Base-by-base conservation (phyloP, 2,329 filamentous ascomycete genomes). In the Claviceps spartinae region DNA sequence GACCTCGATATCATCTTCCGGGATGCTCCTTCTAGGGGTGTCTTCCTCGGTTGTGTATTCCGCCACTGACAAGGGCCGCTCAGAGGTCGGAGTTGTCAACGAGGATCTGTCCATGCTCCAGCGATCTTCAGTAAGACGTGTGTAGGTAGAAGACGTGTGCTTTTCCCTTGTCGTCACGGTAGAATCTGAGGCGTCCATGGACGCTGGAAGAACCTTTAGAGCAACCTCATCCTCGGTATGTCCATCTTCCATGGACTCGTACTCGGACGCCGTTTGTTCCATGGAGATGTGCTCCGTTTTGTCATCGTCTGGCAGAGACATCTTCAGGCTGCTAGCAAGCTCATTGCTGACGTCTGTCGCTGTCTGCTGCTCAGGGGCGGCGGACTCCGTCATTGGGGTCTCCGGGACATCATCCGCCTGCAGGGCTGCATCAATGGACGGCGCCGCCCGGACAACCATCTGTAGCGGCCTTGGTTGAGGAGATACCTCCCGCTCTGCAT, bases 101-200 rank as follows among this genome's bases (percentile, higher is more conserved):
- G 64, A 66, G 9, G 67, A 67, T 26, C 65, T 62, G 40, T 69
- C 65, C 20, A 65, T 58, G 55, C 67, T 70, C 61, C 63, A 69
- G 44, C 62, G 61, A 40, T 68, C 65, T 30, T 68, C 67, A 1
- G 62, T 68, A 6, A 57, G 61, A n/a, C 67, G 65, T 13, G 67
- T 69, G 50, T 63, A 69, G 36, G 69, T 61, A 5, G 67, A 70
- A 16, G 67, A 69, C 7, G 63, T 64, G 55, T 67, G 66, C 54
- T 67, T 69, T 54, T 62, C 63, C 52, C 53, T 55, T 2, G 58
- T 60, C 2, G 58, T 59, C 9, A 59, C 51, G 11, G 60, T 50
- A 8, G 62, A 61, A 45, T 65, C 61, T 3, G 63, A 64, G 47
- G 54, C 60, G 46, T 67, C 61, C 0, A 57, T 54, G 30, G 37